These are phyloP conservation scores for Globisporangium parvum DNA, from an alignment of 352 stramenopile species.

Conservation along the genomic window DNA sequence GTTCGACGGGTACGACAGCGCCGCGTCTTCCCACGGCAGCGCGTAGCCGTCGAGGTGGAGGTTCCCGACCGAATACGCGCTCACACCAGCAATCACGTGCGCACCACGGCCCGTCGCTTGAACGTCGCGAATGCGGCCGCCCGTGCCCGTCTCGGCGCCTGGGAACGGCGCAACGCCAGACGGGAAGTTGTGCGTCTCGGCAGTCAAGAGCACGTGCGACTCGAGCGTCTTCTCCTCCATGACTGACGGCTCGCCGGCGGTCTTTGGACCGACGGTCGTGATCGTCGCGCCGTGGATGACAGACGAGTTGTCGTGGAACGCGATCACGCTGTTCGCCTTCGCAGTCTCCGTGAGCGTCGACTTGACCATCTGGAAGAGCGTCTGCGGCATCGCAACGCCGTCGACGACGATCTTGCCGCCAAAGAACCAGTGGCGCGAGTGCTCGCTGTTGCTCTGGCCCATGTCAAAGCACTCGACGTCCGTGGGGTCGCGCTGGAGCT, in stretches of 20 bases:
- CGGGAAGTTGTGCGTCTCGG: slow-evolving; percentile 99
- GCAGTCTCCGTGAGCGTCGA: slow-evolving; percentile 89
- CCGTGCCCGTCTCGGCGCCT: slow-evolving; percentile 95
- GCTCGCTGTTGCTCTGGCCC: slow-evolving; percentile 98
- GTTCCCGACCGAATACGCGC: slow-evolving; percentile 90
- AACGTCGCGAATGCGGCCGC: slow-evolving; percentile 97
- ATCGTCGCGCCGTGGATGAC: slow-evolving; percentile 94
- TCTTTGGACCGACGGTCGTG: slow-evolving; percentile 69
- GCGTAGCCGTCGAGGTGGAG: slow-evolving; percentile 95
- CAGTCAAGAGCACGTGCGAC: slow-evolving; percentile 96
- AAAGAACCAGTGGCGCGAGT: slow-evolving; percentile 99
- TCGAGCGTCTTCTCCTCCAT: slow-evolving; percentile 67
- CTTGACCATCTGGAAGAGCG: slow-evolving; percentile 99
- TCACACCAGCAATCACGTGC: slow-evolving; percentile 92
- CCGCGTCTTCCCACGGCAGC: slow-evolving; percentile 95
- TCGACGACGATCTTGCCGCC: slow-evolving; percentile 98
- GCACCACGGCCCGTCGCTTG: slow-evolving; percentile 97
- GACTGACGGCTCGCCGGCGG: slow-evolving; percentile 54
- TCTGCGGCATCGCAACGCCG: slow-evolving; percentile 93
- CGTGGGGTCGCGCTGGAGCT: slow-evolving; percentile 95
- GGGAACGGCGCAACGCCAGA: slow-evolving; percentile 94
- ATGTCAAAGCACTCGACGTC: slow-evolving; percentile 99
- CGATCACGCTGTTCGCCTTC: slow-evolving; percentile 96
- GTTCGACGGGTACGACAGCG: slow-evolving; percentile 89
- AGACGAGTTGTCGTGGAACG: slow-evolving; percentile 99